Percentiles rank a stretch among this genome's conserved stretches.
phyloP scores from a whole-genome alignment of 2,329 filamentous ascomycete genomes.

The Onygenales sp. region DNA sequence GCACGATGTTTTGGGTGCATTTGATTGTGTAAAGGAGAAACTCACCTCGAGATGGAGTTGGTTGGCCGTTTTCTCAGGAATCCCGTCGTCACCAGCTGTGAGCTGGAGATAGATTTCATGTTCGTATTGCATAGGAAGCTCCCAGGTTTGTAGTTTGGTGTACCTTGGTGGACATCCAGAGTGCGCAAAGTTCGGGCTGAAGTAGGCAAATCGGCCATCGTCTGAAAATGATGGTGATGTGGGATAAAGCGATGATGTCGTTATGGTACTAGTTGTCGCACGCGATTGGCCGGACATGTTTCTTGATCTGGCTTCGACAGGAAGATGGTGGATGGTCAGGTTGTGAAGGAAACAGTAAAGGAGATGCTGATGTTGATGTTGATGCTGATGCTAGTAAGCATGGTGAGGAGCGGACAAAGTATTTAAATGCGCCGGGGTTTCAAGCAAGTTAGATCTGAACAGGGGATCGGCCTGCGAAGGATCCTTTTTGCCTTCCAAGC shows the following conservation, averaged over 20 bases:
- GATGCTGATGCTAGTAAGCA: not conserved
- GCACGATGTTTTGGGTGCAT: not conserved
- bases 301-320: not conserved
- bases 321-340: not conserved
- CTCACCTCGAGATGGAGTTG: constrained; percentile 22
- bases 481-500: not conserved
- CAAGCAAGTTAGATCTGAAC: too few relatives aligned
- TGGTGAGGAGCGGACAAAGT: too few relatives aligned
- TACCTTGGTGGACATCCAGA: not conserved
- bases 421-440: too few relatives aligned
- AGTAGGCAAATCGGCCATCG: not conserved
- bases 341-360: not conserved
- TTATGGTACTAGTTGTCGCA: not conserved
- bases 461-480: too few relatives aligned
- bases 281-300: not conserved
- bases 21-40: not conserved
- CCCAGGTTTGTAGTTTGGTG: not conserved
- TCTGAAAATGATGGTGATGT: not conserved
- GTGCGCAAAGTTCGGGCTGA: constrained; percentile 4
- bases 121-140: constrained; percentile 20
- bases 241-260: not conserved
- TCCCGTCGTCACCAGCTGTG: constrained; percentile 13
- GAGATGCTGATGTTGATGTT: not conserved
- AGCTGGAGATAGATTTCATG: constrained; percentile 24
- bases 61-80: constrained; percentile 19